phyloP scores from a whole-genome alignment of 1,284 basidiomycete genomes.

The Rugosomyces carneus region DNA sequence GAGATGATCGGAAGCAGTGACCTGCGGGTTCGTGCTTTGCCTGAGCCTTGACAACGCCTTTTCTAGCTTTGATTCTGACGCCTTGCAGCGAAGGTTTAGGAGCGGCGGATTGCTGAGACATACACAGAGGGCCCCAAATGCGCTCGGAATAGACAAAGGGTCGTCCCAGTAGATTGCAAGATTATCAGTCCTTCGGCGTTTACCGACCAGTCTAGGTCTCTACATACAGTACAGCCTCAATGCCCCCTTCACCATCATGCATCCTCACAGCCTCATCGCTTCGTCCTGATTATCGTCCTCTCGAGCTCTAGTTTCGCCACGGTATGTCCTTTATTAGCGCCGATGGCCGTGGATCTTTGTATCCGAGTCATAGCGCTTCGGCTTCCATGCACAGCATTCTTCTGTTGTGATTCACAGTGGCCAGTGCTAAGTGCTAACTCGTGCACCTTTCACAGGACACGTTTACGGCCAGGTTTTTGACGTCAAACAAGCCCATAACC shows the following conservation, averaged over 20 bases:
- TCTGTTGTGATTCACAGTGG: too few relatives aligned
- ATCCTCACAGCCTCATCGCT: not conserved
- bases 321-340: not conserved
- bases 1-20: conserved; percentile 20
- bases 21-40: conserved; percentile 84
- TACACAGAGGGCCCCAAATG: too few relatives aligned
- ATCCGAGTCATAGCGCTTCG: conserved; percentile 1
- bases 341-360: not conserved
- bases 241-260: not conserved
- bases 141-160: too few relatives aligned
- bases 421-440: too few relatives aligned
- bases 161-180: too few relatives aligned
- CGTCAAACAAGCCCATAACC: not conserved
- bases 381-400: not conserved
- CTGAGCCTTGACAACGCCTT: conserved; percentile 80
- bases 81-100: conserved; percentile 83
- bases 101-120: conserved; percentile 79
- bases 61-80: conserved; percentile 84
- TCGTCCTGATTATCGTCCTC: too few relatives aligned
- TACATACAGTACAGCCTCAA: too few relatives aligned
- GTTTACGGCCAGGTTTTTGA: not conserved
- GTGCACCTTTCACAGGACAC: not conserved
- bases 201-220: conserved; percentile 7
- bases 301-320: not conserved
- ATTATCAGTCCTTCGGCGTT: conserved; percentile 11